Base-by-base conservation (phyloP, 2,329 filamentous ascomycete species). In the Paraphaeosphaeria sporulosa region DNA sequence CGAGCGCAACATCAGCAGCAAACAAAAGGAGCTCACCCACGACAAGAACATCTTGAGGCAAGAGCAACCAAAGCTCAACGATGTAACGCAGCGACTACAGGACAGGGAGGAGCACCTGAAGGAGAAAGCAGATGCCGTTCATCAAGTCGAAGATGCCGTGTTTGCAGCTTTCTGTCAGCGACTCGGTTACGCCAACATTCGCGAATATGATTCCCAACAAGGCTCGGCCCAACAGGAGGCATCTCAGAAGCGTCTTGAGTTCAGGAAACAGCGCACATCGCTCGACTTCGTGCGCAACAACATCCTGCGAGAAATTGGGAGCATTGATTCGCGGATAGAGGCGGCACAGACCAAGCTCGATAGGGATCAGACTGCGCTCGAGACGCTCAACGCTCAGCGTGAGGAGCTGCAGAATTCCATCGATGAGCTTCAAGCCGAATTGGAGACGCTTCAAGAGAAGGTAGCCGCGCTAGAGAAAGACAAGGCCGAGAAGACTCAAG, bases 201-300 rank as follows among this genome's bases (percentile, higher is more conserved):
- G 94, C 60, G 91, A 93, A 59, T 99, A 98, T 71, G 93, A 98
- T 75, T 90, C 90, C 27, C 94, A 96, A 67, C 95, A 98, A 79
- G 94, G 95, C 51, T 93, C 91, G 44, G 82, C 96, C 51, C 94
- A 98, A 77, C 92, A 97, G 76, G 93, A 98, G 75, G 91, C 92
- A 47, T 89, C 90, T 0, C 89, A 95, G 78, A 94, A 94, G 82
- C 92, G 92, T 64, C 89, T 91, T 55, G 89, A 94, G 66, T 98
- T 97, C 70, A 91, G 90, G 58, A 89, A 90, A 4, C 95, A 99
- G 75, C 86, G 85, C 67, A 87, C 84, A 61, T 84, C 82, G 55
- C 82, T 90, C 49, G 82, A 88, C 66, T 87, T 86, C 66, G 82
- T 87, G 66, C 79, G 89, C 52, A 83, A 80, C 62, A 89, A 88